Base-by-base conservation (phyloP, 352 stramenopile genomes). In the Peronospora belbahrii region DNA sequence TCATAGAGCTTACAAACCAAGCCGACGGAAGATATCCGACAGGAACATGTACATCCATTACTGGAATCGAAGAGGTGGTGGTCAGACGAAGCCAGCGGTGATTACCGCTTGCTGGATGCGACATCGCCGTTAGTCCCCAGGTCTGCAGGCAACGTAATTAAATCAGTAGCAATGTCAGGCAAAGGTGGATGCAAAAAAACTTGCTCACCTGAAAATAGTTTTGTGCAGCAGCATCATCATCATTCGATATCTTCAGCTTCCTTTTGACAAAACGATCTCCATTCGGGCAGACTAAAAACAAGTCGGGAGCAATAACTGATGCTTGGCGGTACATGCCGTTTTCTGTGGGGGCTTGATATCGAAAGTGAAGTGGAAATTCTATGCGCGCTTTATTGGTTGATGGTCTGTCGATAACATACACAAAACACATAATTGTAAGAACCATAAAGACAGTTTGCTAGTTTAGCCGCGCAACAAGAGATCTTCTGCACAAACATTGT, bases 281-380 rank as follows among this genome's bases (percentile, higher is more conserved):
- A 50, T 45, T 18, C 5, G 31, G 42, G 13, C 62, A 80, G 25
- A 56, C 62, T 14, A 84, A 11, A 13, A 82, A 75, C 0, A 77
- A 22, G 7, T 82, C 65, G 14, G 72, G 72, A 17, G 67, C 45
- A 19, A 80, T 42, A n/a, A 84, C 27, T 4, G 34, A 61, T 15
- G 67, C 67, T 38, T 39, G 17, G 3, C 70, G 67, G 35, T 76
- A 78, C 20, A 63, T 20, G 13, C 67, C 47, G 2, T 14, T 62
- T 28, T 60, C 41, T 7, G 72, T 78, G 8, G 72, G 70, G 3
- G 67, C 61, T 67, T 84, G 70, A 32, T 84, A 84, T 11, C 72
- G 65, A 27, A 84, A 74, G 27, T 84, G 72, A 50, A 84, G 77
- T 1, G 72, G 72, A 24, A 76, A 75, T 14, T 78, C 62, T 1